Percentiles rank a stretch among this genome's conserved stretches.
Evolutionary conservation across 2,329 filamentous ascomycete species (phyloP).

Genomic region (Lecanicillium sp.): DNA sequence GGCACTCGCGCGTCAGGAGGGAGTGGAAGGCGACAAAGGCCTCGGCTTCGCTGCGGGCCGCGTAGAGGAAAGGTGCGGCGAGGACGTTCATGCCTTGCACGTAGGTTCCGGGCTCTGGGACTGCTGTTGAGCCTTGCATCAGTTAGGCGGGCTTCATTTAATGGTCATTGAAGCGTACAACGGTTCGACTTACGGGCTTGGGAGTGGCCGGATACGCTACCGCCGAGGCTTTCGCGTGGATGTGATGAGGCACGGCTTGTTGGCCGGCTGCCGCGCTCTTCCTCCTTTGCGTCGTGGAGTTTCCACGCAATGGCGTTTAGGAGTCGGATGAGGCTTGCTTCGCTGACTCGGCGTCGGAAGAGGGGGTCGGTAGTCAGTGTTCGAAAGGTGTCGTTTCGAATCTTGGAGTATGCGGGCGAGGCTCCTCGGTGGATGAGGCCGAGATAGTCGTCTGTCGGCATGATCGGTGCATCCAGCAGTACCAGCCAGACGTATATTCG

Average conservation of each 20-base stretch:
- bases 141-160: neutral
- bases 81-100: slow-evolving; percentile 99
- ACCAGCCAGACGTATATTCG: slow-evolving; percentile 96
- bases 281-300: slow-evolving; percentile 68
- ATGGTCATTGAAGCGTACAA: slow-evolving; percentile 13
- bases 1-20: slow-evolving; percentile 80
- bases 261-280: slow-evolving; percentile 29
- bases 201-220: slow-evolving; percentile 28
- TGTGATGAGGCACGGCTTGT: slow-evolving; percentile 29
- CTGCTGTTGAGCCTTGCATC: slow-evolving; percentile 45
- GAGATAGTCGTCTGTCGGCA: slow-evolving; percentile 84
- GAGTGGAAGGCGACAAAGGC: slow-evolving; percentile 87
- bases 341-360: slow-evolving; percentile 89
- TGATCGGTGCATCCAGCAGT: slow-evolving; percentile 76
- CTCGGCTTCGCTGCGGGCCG: slow-evolving; percentile 87
- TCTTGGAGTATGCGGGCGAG: slow-evolving; percentile 92
- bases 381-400: slow-evolving; percentile 96
- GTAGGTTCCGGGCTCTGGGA: slow-evolving; percentile 70
- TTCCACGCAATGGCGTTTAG: slow-evolving; percentile 95
- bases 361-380: slow-evolving; percentile 95
- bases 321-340: slow-evolving; percentile 88
- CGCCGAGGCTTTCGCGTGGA: slow-evolving; percentile 22
- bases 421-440: slow-evolving; percentile 85
- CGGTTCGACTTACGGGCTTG: slow-evolving; percentile 32
- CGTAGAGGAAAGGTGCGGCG: slow-evolving; percentile 91